Base-by-base conservation (phyloP, 805 yeast genomes). In the Kodamaea jinghongensis region DNA sequence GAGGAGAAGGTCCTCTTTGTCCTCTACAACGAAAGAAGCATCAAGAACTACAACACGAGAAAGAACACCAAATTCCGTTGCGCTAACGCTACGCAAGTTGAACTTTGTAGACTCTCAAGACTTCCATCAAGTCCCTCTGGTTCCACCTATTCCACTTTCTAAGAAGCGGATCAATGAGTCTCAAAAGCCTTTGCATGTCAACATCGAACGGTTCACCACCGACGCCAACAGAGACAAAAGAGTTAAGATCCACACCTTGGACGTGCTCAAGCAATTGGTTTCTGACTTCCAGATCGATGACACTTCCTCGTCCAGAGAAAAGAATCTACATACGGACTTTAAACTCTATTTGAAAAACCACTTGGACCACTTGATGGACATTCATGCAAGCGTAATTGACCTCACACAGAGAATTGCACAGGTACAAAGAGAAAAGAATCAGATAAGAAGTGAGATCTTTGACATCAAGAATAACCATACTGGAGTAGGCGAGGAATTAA, bases 221-320 rank as follows among this genome's bases (percentile, higher is more conserved):
- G 54, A 49, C 7, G 42, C 41, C 3, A 50, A 48, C 3, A 44
- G 55, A 8, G 61, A 54, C 33, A 56, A 53, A 30, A 41, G 68
- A 17, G 44, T 49, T 30, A 55, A 54, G 27, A 31, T 67, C 35
- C 61, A 58, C 39, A 63, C 70, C 1, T 36, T 68, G 3, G 73
- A 69, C 44, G 72, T 67, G 12, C 45, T 69, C 11, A 58, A 53
- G 34, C 65, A 61, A 36, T 50, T 64, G 22, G 58, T 67, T 7
- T 48, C 49, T 13, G 49, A 54, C 15, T 63, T 58, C 38, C 49
- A 51, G n/a, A 65, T 69, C 4, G 33, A 39, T 5, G 25, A 23
- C 5, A 17, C 13, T 3, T 28, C 20, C 15, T n/a, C 30, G 15
- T 14, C 42, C 2, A 31, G 14, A 17, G 34, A 27, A 22, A 46